Percentiles rank a stretch among this genome's conserved stretches.
Evolutionary conservation across 2,329 filamentous ascomycete genomes (phyloP).

Genomic region (Raffaelea deltoideospora): DNA sequence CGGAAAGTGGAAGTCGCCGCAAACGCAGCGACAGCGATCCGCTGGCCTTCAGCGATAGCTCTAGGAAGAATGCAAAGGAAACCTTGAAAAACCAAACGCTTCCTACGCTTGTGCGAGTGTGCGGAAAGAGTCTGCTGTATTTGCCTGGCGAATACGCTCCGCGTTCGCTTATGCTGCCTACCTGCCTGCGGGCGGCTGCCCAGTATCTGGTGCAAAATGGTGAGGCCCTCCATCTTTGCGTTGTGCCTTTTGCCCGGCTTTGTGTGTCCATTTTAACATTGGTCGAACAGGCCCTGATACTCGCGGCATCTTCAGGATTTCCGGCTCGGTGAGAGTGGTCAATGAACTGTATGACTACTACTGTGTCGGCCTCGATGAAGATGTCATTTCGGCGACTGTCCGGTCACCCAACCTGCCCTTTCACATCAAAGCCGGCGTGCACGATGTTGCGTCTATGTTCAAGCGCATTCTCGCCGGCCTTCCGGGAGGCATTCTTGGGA

Average conservation of each 20-base stretch:
- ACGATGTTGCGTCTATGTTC: conserved; percentile 54
- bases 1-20: not conserved
- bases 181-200: conserved; percentile 51
- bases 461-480: conserved; percentile 48
- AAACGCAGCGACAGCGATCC: conserved; percentile 24
- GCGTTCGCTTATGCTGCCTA: conserved; percentile 42
- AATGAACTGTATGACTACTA: conserved; percentile 49
- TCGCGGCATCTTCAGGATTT: conserved; percentile 47
- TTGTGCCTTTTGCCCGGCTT: not conserved
- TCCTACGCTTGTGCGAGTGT: conserved; percentile 44
- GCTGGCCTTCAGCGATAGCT: conserved; percentile 28
- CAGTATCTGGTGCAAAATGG: conserved; percentile 47
- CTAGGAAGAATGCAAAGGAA: conserved; percentile 23
- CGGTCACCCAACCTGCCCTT: conserved; percentile 42
- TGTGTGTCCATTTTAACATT: not conserved
- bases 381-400: conserved; percentile 39
- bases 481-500: conserved; percentile 52
- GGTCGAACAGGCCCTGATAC: conserved; percentile 23
- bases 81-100: conserved; percentile 34
- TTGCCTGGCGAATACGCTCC: conserved; percentile 44
- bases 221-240: conserved; percentile 14
- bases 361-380: conserved; percentile 30
- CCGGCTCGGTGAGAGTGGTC: conserved; percentile 42
- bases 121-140: conserved; percentile 46
- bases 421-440: conserved; percentile 42